Evolutionary conservation across 2,329 filamentous ascomycete species (phyloP).

Genomic region (Colletotrichum lini): DNA sequence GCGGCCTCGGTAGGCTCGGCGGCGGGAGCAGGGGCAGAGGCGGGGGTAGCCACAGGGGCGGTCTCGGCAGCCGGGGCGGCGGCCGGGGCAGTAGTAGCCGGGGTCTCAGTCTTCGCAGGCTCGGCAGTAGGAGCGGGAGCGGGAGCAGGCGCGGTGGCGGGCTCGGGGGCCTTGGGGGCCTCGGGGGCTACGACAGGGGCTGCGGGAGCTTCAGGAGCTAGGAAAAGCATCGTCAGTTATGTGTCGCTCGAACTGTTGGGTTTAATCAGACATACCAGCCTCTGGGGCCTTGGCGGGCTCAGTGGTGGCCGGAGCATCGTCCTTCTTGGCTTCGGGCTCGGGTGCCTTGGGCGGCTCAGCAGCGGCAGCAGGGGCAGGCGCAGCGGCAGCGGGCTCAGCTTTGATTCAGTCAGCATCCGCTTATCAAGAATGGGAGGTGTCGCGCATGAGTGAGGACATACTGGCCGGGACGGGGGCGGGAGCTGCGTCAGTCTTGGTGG

Average conservation of each 20-base stretch:
- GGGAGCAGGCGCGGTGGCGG: constrained; percentile 25
- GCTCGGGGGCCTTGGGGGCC: constrained; percentile 45
- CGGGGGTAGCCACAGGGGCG: constrained; percentile 46
- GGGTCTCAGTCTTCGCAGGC: constrained; percentile 44
- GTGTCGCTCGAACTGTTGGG: neutral
- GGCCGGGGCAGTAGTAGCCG: constrained; percentile 12
- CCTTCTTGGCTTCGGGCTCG: constrained; percentile 34
- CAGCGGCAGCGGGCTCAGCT: constrained; percentile 40
- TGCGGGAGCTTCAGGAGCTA: constrained; percentile 29
- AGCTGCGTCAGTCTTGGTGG: constrained; percentile 47
- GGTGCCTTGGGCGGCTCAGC: constrained; percentile 41
- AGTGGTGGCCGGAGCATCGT: constrained; percentile 34
- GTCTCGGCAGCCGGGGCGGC: constrained; percentile 44
- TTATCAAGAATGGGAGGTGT: neutral
- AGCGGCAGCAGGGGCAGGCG: constrained; percentile 40
- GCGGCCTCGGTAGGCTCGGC: constrained; percentile 46
- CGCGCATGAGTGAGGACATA: neutral
- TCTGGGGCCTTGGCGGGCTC: constrained; percentile 43
- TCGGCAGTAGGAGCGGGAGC: constrained; percentile 47
- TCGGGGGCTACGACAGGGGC: constrained; percentile 45
- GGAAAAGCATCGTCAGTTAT: constrained; percentile 10
- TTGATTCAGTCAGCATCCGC: constrained; percentile 13
- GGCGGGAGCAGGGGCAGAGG: constrained; percentile 45
- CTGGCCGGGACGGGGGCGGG: constrained; percentile 38
- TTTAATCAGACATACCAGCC: constrained; percentile 21